Evolutionary conservation across 257 asterid species (phyloP).

Genomic region (Lantana camara): DNA sequence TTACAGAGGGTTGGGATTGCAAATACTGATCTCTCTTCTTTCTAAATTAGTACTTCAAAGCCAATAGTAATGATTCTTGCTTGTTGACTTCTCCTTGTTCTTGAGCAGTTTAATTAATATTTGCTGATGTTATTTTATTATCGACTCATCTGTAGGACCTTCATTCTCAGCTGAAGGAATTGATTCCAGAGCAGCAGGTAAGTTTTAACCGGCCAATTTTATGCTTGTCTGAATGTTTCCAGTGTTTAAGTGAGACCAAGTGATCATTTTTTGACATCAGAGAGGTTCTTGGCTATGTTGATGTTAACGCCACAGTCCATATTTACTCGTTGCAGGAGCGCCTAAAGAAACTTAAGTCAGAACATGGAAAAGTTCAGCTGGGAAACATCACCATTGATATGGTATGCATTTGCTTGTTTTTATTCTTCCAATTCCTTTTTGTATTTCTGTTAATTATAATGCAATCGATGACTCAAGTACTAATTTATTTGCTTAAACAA

Average conservation of each 20-base stretch:
- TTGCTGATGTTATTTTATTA: conserved; percentile 4
- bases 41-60: too few species aligned
- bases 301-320: too few species aligned
- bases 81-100: conserved; percentile 11
- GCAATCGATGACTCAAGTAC: too few species aligned
- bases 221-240: conserved; percentile 8
- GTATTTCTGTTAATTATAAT: neutral
- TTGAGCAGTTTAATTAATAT: neutral
- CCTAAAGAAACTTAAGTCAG: conserved; percentile 71
- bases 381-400: conserved; percentile 87
- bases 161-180: conserved; percentile 75
- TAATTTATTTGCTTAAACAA: conserved; percentile 5
- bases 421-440: neutral
- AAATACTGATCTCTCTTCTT: too few species aligned
- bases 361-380: conserved; percentile 82
- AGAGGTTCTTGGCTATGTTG: too few species aligned
- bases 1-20: too few species aligned
- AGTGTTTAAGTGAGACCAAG: too few species aligned
- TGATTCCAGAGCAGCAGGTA: conserved; percentile 93
- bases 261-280: too few species aligned
- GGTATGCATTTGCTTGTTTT: conserved; percentile 39
- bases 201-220: too few species aligned
- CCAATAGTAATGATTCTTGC: too few species aligned
- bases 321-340: conserved; percentile 56
- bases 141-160: conserved; percentile 54